Evolutionary conservation across 495 filamentous ascomycete genomes (phyloP), one percentile per base, ranked within the genome.

Genomic region (Cercophora newfieldiana): DNA sequence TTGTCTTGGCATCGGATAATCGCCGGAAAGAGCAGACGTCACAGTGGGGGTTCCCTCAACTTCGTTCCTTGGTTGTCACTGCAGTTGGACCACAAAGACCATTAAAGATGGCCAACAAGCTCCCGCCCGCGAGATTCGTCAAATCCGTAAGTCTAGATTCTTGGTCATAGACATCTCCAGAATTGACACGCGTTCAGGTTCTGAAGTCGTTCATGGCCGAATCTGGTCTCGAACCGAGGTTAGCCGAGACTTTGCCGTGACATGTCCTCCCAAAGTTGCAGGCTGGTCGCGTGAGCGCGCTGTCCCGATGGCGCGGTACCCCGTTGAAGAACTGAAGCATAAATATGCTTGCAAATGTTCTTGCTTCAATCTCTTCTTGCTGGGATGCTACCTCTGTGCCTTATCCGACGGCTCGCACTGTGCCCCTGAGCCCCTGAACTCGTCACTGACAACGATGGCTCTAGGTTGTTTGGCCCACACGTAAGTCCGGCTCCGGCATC

Each of bases 191-290:
- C 25, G 5, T 62, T 12, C 67, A 93, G 90, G 91, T 94, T 25
- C 84, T 89, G 82, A 88, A 90, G 75, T 90, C 90, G n/a, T 94
- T 96, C 76, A 86, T 90, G 78, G 85, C 83, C 69, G 89, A 89
- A 68, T 96, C 92, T 53, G 93, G 93, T 25, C 79, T 97, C 19
- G 93, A 97, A 76, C 92, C 91, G 73, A 90, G 91, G 93, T 94
- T 83, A 77, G 68, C 76, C 76, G 65, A 33, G 61, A 50, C 37
- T 16, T 44, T 44, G 37, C 37, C 37, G 37, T 44, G 37, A 44
- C 12, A 12, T 63, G 74, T 69, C 63, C 22, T 26, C n/a, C 30
- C 61, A 14, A 2, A 14, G 12, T 16, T 14, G 37, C 10, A 44
- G 2, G 37, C 12, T 2, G 18, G 30, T 12, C 12, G 10, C 10